Evolutionary conservation across 345 rosid genomes (phyloP), one percentile per base, ranked within the genome.

Genomic region (Salix arbutifolia): DNA sequence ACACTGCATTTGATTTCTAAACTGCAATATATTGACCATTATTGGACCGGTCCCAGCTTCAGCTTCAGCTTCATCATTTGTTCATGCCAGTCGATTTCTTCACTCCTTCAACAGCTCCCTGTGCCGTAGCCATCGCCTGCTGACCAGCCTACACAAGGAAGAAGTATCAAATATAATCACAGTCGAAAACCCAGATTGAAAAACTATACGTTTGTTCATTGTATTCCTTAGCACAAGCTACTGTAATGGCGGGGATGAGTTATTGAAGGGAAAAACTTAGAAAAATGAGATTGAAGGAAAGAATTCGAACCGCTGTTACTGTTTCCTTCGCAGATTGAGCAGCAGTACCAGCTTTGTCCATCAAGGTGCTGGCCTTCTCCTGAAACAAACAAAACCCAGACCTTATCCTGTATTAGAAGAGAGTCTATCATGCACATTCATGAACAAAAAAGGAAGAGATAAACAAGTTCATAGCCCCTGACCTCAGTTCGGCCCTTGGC

Each of bases 241-340:
- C 1, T 46, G 16, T 12, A 46, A 12, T 40, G 46, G 46, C 4
- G 16, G 60, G 12, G 14, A 28, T 33, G 46, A 35, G 7, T 11
- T 17, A 40, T 25, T 18, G 4, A 1, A 7, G 23, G 23, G 37
- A n/a, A 33, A 33, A 33, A 58, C 1, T 44, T 9, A 21, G 16
- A 35, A 6, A 6, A 23, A 21, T 2, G 50, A 4, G 30, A 12
- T 23, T 25, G 61, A 66, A 65, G 46, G 44, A 30, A 1, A 46
- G 58, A 16, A 0, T 23, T 21, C 35, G 9, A 19, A 92, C 97
- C 89, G 88, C 86, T 76, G 81, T 87, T 1, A 87, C 46, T n/a
- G 92, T 81, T 33, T 91, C 90, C 87, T 74, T 86, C 3, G 91
- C 87, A 66, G 92, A 86, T 81, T 89, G 92, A 14, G 90, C 98